Evolutionary conservation across 257 asterid species (phyloP).

Genomic region (Haberlea rhodopensis): DNA sequence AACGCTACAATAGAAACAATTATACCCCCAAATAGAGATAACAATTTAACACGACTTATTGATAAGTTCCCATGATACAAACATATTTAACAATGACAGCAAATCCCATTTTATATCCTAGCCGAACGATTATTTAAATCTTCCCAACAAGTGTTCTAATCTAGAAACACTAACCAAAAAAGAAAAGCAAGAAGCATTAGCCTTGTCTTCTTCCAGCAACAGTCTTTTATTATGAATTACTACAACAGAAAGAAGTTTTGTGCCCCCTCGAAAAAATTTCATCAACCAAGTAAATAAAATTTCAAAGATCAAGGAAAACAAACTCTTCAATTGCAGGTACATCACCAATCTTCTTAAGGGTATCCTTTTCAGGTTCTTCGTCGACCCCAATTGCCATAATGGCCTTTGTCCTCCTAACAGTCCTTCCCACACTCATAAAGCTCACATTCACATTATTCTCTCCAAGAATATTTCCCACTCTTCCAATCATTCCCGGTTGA

Average conservation of each 20-base stretch:
- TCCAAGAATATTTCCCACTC: constrained; percentile 79
- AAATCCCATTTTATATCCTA: constrained; percentile 14
- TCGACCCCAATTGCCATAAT: constrained; percentile 98
- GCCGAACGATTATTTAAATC: constrained; percentile 13
- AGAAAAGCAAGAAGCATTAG: neutral
- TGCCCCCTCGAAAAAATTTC: neutral
- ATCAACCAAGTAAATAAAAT: neutral
- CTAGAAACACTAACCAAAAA: neutral
- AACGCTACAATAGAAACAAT: neutral
- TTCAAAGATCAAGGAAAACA: constrained; percentile 69
- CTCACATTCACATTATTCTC: constrained; percentile 83
- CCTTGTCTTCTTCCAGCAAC: constrained; percentile 1
- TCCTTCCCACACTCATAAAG: constrained; percentile 97
- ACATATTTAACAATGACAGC: neutral
- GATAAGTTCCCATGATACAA: constrained; percentile 13
- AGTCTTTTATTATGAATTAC: constrained; percentile 11
- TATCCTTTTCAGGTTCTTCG: constrained; percentile 76
- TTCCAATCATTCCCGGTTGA: constrained; percentile 98
- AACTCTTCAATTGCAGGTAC: constrained; percentile 84
- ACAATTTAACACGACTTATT: neutral
- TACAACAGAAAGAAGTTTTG: neutral
- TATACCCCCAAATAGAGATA: neutral
- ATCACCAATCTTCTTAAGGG: constrained; percentile 78
- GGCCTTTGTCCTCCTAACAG: constrained; percentile 70
- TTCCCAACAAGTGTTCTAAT: constrained; percentile 10